A percentile compares a stretch with the other conserved stretches of the same genome.
Conservation (phyloP, 2,329 filamentous ascomycete genomes). For the Colletotrichum filicis region DNA sequence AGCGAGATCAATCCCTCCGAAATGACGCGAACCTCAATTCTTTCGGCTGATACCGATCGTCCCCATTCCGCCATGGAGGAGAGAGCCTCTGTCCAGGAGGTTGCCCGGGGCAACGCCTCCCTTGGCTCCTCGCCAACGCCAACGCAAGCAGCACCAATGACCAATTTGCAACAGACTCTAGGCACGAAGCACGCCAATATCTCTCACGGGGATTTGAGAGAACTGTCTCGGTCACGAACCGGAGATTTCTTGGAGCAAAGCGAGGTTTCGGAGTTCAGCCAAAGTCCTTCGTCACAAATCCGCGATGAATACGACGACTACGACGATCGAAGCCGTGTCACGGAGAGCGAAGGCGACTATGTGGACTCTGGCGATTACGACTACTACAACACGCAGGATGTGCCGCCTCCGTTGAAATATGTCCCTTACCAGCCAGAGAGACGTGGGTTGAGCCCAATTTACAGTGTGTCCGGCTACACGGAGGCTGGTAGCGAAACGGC, state of each 20-base stretch:
- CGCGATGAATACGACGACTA: constrained; percentile 57
- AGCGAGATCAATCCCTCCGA: constrained; percentile 90
- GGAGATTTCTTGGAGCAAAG: constrained; percentile 55
- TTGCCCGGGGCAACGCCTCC: constrained; percentile 64
- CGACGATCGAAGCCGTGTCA: constrained; percentile 20
- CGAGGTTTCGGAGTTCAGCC: constrained; percentile 48
- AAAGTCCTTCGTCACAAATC: constrained; percentile 46
- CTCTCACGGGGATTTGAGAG: constrained; percentile 68
- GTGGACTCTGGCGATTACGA: constrained; percentile 54
- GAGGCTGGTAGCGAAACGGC: constrained; percentile 72
- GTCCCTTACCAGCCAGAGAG: constrained; percentile 76
- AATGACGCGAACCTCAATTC: constrained; percentile 85
- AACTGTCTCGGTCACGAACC: constrained; percentile 55
- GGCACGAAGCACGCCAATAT: constrained; percentile 75
- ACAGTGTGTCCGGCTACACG: constrained; percentile 89
- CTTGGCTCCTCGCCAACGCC: constrained; percentile 75
- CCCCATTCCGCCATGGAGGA: constrained; percentile 76
- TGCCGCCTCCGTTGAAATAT: constrained; percentile 72
- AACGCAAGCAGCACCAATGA: constrained; percentile 61
- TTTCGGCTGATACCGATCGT: constrained; percentile 82
- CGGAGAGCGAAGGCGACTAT: constrained; percentile 44
- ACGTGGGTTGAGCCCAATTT: constrained; percentile 86
- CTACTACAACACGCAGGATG: constrained; percentile 70
- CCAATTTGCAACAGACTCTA: constrained; percentile 65
- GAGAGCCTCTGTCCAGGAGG: constrained; percentile 70